A percentile compares a stretch with the other conserved stretches of the same genome.
phyloP scores from a whole-genome alignment of 768 basidiomycete genomes.

The Coprinopsis sp. region DNA sequence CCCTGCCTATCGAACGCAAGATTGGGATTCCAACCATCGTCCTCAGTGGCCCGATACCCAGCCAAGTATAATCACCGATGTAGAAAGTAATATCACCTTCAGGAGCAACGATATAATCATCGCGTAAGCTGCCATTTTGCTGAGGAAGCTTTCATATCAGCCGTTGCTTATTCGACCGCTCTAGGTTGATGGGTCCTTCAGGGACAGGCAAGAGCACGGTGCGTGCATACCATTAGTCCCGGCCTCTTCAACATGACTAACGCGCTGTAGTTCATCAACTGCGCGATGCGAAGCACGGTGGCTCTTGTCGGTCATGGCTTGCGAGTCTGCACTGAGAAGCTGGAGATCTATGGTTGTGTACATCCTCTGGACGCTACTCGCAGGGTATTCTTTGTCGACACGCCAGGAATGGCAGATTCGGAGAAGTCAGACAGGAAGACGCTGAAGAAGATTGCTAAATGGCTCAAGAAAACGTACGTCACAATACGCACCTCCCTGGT shows the following conservation, averaged over 20 bases:
- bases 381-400: conserved; percentile 26
- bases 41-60: too few relatives aligned
- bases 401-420: conserved; percentile 28
- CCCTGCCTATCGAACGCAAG: too few relatives aligned
- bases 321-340: conserved; percentile 19
- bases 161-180: neutral
- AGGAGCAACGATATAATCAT: conserved; percentile 13
- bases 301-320: conserved; percentile 19
- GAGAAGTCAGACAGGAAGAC: conserved; percentile 18
- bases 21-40: too few relatives aligned
- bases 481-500: neutral
- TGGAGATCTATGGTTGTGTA: conserved; percentile 15
- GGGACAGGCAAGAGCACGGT: conserved; percentile 23
- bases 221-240: neutral
- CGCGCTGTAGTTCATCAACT: conserved; percentile 22
- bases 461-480: conserved; percentile 24
- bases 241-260: neutral
- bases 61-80: too few relatives aligned
- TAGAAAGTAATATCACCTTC: too few relatives aligned
- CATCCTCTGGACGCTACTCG: conserved; percentile 10
- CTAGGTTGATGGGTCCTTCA: conserved; percentile 23
- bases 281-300: conserved; percentile 13
- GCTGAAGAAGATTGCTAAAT: conserved; percentile 20
- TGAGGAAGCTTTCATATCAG: neutral
- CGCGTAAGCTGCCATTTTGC: conserved; percentile 12